These are phyloP conservation scores for Trichoderma endophyticum DNA, from an alignment of 2,329 filamentous ascomycete genomes.

Conservation along the genomic window DNA sequence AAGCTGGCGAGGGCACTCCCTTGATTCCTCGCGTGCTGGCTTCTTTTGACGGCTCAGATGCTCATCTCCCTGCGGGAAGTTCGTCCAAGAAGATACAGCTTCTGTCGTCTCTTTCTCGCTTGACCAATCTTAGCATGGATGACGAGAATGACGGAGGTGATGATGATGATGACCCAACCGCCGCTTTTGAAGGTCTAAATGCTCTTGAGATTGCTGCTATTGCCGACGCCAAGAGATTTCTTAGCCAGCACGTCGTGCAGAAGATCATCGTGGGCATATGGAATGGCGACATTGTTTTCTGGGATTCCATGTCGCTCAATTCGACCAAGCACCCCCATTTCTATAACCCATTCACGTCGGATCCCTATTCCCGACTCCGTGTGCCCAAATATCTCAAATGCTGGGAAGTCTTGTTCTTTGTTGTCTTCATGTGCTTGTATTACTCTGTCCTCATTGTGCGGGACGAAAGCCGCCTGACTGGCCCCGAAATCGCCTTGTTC, in stretches of 20 bases:
- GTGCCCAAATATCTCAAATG: slow-evolving; percentile 82
- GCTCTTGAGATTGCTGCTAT: slow-evolving; percentile 84
- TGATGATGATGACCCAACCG: slow-evolving; percentile 60
- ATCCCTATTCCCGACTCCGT: slow-evolving; percentile 70
- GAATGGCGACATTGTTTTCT: slow-evolving; percentile 84
- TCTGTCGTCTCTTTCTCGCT: slow-evolving; percentile 52
- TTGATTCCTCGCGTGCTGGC: slow-evolving; percentile 40
- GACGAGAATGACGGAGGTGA: slow-evolving; percentile 39
- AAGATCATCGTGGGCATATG: slow-evolving; percentile 81
- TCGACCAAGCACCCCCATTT: slow-evolving; percentile 72
- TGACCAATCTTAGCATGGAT: slow-evolving; percentile 42
- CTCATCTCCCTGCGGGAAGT: slow-evolving; percentile 35
- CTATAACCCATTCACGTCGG: slow-evolving; percentile 65
- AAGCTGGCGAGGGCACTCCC: slow-evolving; percentile 46
- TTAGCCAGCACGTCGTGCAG: slow-evolving; percentile 76
- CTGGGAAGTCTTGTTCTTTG: slow-evolving; percentile 80
- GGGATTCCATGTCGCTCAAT: slow-evolving; percentile 71
- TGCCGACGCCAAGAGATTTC: slow-evolving; percentile 77
- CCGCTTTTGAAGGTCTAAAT: slow-evolving; percentile 74
- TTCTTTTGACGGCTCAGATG: slow-evolving; percentile 22
- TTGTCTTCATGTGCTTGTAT: slow-evolving; percentile 72
- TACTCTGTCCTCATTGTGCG: slow-evolving; percentile 81
- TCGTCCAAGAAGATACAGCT: slow-evolving; percentile 47
- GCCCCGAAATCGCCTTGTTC: slow-evolving; percentile 70
- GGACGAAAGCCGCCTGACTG: slow-evolving; percentile 62